Conservation (phyloP, 106 monocot species). For the Gastrodia elata region DNA sequence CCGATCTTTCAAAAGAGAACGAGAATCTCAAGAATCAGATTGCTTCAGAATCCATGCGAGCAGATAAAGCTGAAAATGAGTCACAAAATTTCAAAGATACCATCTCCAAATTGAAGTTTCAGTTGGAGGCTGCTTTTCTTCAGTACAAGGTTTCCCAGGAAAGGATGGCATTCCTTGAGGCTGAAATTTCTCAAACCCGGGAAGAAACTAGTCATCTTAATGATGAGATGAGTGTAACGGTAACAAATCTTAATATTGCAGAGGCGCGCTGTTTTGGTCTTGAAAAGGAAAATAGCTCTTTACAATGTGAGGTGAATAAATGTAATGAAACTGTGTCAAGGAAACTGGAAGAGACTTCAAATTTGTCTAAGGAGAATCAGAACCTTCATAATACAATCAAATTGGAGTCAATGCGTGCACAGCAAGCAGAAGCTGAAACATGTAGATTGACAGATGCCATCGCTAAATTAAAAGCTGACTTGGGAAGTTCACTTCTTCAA, state of each 20-base stretch:
- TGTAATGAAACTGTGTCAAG: slow-evolving; percentile 19
- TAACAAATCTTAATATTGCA: slow-evolving; percentile 14
- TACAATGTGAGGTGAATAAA: slow-evolving; percentile 19
- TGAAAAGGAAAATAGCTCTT: slow-evolving; percentile 32
- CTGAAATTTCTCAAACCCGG: slow-evolving; percentile 31
- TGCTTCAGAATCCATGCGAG: slow-evolving; percentile 26
- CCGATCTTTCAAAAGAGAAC: slow-evolving; percentile 35
- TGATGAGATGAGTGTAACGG: slow-evolving; percentile 29
- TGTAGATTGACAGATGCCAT: not conserved
- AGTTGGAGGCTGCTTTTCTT: slow-evolving; percentile 49
- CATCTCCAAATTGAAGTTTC: slow-evolving; percentile 32
- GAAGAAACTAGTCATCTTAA: slow-evolving; percentile 45
- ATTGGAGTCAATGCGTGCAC: slow-evolving; percentile 13
- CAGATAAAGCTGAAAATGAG: slow-evolving; percentile 33
- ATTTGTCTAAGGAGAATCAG: slow-evolving; percentile 2
- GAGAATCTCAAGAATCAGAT: slow-evolving; percentile 35
- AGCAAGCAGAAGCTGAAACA: slow-evolving; percentile 16
- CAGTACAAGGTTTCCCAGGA: slow-evolving; percentile 36
- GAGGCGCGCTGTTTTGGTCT: slow-evolving; percentile 23
- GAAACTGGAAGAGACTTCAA: slow-evolving; percentile 15
- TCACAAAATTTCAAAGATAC: slow-evolving; percentile 28
- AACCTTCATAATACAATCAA: slow-evolving; percentile 5
- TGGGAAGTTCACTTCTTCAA: slow-evolving; percentile 8
- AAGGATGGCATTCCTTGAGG: slow-evolving; percentile 39
- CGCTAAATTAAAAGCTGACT: slow-evolving; percentile 23